Evolutionary conservation across 768 basidiomycete genomes (phyloP), one percentile per base, ranked within the genome.

Genomic region (Tulasnella sp.): DNA sequence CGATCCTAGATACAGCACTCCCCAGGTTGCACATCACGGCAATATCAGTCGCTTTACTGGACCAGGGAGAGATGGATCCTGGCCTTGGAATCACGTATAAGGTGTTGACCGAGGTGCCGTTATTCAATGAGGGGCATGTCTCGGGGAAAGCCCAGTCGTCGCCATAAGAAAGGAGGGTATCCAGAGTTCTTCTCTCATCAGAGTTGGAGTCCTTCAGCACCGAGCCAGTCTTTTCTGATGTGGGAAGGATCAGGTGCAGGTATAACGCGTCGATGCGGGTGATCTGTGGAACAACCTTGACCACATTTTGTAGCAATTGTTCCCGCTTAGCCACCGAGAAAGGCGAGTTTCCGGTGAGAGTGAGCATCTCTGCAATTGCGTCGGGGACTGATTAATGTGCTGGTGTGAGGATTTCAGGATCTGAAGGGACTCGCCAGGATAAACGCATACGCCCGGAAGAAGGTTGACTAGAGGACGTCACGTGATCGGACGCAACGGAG

Each of bases 21-120:
- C 75, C 79, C 2, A 99, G 81, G 52, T 83, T 84, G 72, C 96
- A 99, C 51, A 97, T 79, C 7, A 71, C 72, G 19, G 93, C 79
- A 55, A 99, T 98, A 67, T 99, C 93, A 0, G 94, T 97, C 2
- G 96, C 94, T 71, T 99, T 99, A 70, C 88, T 94, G 4, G 94
- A 97, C 96, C 96, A 99, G 2, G 96, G 93, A 3, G 94, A 97
- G 64, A 98, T 84, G 3, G 93, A 92, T 3, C 94, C 93, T 6
- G 81, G 76, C 58, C 93, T 73, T 9, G 93, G 93, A 5, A 86
- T 71, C 37, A 96, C 81, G 67, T 81, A 94, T 39, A 81, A 70
- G 9, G 82, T 71, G 48, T 79, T 77, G 21, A 15, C 25, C 63
- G 58, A 40, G 61, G 64, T 53, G 12, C 59, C 62, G 8, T 66